Evolutionary conservation across 352 stramenopile genomes (phyloP), one percentile per base, ranked within the genome.

Genomic region (Porosira glacialis): DNA sequence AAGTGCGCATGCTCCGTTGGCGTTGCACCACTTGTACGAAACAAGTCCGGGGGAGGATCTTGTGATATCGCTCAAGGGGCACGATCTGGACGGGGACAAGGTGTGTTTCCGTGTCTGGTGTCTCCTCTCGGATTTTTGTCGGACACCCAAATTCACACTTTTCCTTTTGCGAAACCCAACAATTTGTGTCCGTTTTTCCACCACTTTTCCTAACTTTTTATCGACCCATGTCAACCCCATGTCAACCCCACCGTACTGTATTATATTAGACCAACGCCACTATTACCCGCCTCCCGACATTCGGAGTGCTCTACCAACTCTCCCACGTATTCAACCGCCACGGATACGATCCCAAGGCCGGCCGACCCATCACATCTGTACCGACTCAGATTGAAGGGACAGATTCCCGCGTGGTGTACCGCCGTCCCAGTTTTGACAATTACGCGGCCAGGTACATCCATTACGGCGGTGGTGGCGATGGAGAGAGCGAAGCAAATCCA

Each of bases 291-390:
- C 78, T 96, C 10, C 92, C 93, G 1, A 73, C 85, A 27, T 87
- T 91, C 21, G 93, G 93, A 13, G 72, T 85, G 60, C 73, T 97
- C 28, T 95, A 93, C 66, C 93, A 97, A 74, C 87, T 95, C 47
- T 94, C 90, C 4, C 79, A 95, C 15, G 81, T 97, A 19, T 96
- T 86, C 69, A 93, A 88, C 55, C 75, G 89, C 58, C 95, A 96
- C 61, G 93, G 91, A 65, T 95, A 89, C 51, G 92, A 96, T 11
- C 93, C 93, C 13, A 95, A 95, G 67, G 81, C 86, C 4, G 76
- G 76, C 33, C 77, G 59, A 1, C 58, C 86, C 8, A 94, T 96
- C 36, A 76, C 78, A 0, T 75, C 57, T 3, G 82, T 89, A 0
- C 87, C 84, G 1, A 83, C 81, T 1, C 41, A 62, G 15, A 85